Conservation (phyloP, 2,329 filamentous ascomycete species). For the Pseudonectria buxi region DNA sequence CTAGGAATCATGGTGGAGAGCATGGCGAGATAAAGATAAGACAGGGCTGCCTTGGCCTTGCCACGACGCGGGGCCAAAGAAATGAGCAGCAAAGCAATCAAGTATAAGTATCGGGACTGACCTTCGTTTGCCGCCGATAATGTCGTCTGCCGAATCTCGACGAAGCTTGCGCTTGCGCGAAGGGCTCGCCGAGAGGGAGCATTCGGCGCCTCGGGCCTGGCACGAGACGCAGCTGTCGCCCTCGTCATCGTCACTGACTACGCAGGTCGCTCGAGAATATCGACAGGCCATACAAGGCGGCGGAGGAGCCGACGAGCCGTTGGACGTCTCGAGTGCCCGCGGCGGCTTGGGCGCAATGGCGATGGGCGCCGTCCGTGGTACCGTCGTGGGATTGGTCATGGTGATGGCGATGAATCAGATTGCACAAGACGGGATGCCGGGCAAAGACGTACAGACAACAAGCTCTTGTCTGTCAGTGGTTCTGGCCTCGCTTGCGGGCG, state of each 20-base stretch:
- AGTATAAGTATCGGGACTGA: no score
- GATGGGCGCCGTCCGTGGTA: conserved; percentile 57
- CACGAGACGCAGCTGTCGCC: conserved; percentile 69
- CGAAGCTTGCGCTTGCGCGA: conserved; percentile 75
- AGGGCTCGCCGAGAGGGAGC: conserved; percentile 70
- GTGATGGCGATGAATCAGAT: no score
- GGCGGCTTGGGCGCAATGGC: conserved; percentile 58
- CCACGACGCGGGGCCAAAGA: no score
- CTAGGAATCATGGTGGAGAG: no score
- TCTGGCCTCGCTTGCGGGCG: no score
- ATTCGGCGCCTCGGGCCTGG: conserved; percentile 70
- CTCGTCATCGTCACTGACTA: conserved; percentile 69
- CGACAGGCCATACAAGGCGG: conserved; percentile 68
- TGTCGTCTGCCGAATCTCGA: conserved; percentile 54
- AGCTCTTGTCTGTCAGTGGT: no score
- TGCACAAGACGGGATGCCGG: no score
- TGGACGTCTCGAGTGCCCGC: conserved; percentile 40
- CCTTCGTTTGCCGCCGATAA: conserved; percentile 63
- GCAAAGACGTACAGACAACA: no score
- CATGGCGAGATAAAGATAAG: no score
- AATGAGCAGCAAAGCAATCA: no score
- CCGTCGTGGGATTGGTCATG: conserved; percentile 47
- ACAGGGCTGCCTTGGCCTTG: no score
- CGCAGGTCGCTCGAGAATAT: conserved; percentile 67
- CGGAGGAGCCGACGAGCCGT: conserved; percentile 36